Base-by-base conservation (phyloP, 108 stramenopile species). In the Cylindrotheca fusiformis region DNA sequence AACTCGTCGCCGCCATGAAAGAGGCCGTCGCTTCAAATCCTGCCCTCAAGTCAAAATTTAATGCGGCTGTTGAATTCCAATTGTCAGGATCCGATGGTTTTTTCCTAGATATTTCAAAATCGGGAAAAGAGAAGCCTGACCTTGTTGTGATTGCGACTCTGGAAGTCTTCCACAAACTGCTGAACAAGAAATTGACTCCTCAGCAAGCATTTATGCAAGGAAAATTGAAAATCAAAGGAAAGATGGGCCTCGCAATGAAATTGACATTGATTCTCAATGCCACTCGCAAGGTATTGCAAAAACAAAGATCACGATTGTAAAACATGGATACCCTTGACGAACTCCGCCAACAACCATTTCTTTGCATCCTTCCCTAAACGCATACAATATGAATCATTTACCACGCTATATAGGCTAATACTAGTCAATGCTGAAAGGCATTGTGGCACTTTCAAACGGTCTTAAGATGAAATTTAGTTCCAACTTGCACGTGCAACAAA, bases 171-270 rank as follows among this genome's bases (percentile, higher is more conserved):
- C 76, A 75, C 19, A 28, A 75, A 22, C 50, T 83, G 44, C 47
- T 83, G n/a, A 58, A 63, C 36, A 69, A 77, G 44, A 71, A 75
- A 41, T 30, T 78, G 31, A 78, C 72, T 18, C 75, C 80, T 1
- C 75, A 81, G 59, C 80, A 81, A 55, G 81, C 81, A 3, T 83
- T 83, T 47, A 66, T 83, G 74, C 68, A 78, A 63, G 70, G 73
- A 12, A 78, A 78, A 63, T 54, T 91, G 8, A 88, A 88, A 48
- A 85, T 92, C 52, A 88, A 92, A 62, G 90, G 90, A 6, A 92
- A 88, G 45, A 88, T 88, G 90, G 77, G 73, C 36, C 55, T 92
- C 32, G 90, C 90, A 0, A 87, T 91, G 87, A 91, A 91, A 71
- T 55, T 91, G 32, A 85, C 81, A 6, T 44, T 82, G 22, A 76